Evolutionary conservation across 176 grass and related monocot species (phyloP), one percentile per base, ranked within the genome.

Genomic region (Musa acuminata): DNA sequence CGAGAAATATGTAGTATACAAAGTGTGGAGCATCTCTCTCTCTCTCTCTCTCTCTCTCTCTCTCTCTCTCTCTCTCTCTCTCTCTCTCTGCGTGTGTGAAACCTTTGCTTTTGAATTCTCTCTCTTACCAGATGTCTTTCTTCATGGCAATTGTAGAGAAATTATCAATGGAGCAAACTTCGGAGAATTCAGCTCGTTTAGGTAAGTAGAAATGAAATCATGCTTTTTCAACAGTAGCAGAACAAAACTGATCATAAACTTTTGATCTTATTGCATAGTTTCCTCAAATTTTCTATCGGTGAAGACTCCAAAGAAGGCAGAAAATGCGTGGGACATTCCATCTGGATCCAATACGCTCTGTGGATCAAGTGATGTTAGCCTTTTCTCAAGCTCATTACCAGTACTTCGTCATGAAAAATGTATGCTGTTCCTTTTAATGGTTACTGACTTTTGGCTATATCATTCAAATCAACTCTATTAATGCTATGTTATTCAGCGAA

Each of bases 321-420:
- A 52, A 52, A 74, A 71, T 72, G 76, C 71, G 12, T 86, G 84
- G 84, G 84, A 63, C 52, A 72, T 75, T 75, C 54, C 75, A 49
- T 82, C 80, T 29, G 11, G 22, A 29, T 49, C 59, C 22, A 64
- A 48, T 64, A 78, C 54, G 43, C 17, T 25, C 27, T 69, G 79
- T 78, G 76, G 49, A 82, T 82, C 55, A 11, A 79, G 76, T 35
- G 62, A 86, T 64, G 25, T 54, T 49, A 72, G 67, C 64, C 68
- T 86, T 53, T 75, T 86, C 76, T 82, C 84, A 51, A 71, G 64
- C 75, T 86, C 84, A 19, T 54, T 82, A 66, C 84, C 80, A 52
- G 54, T 50, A 50, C 53, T 86, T 49, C 75, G 49, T 43, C 73
- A 70, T 57, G 62, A 51, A 8, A 81, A 81, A 82, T 52, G 53